phyloP scores from a whole-genome alignment of 2,329 filamentous ascomycete genomes.

The Lasiodiplodia theobromae region DNA sequence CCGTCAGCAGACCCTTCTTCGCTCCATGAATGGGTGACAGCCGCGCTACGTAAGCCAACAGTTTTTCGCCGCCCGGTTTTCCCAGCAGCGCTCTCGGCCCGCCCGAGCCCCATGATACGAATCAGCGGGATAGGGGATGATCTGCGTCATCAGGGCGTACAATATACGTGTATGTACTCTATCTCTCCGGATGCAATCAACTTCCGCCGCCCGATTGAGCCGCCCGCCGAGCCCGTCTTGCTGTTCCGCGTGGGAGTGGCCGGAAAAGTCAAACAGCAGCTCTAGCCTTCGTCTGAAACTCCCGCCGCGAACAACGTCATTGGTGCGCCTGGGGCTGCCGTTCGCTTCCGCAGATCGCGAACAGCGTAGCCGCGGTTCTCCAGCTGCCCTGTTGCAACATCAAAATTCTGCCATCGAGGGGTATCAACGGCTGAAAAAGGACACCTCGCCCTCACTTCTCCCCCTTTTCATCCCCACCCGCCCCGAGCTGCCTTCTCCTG shows the following conservation, averaged over 20 bases:
- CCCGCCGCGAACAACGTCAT: conserved; percentile 9
- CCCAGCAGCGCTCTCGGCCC: conserved; percentile 18
- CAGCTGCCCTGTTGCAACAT: conserved; percentile 20
- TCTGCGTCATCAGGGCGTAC: conserved; percentile 1
- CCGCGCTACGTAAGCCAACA: conserved; percentile 21
- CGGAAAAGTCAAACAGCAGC: not conserved
- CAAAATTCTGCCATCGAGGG: conserved; percentile 9
- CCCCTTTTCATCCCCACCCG: conserved; percentile 20
- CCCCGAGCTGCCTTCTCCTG: conserved; percentile 60
- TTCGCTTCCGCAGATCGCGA: conserved; percentile 28
- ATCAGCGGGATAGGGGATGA: conserved; percentile 26
- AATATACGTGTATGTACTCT: conserved; percentile 2
- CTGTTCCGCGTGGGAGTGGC: not conserved
- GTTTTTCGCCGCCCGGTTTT: conserved; percentile 1
- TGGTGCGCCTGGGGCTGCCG: not conserved
- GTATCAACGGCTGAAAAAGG: conserved; percentile 21
- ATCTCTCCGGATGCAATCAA: conserved; percentile 7
- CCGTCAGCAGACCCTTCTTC: not conserved
- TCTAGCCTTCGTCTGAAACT: conserved; percentile 2
- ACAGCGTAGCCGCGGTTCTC: conserved; percentile 14
- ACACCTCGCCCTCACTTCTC: conserved; percentile 10
- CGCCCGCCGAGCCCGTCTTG: not conserved
- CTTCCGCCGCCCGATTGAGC: conserved; percentile 1
- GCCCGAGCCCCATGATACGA: conserved; percentile 23
- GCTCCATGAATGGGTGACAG: not conserved